A percentile compares a stretch with the other conserved stretches of the same genome.
Conservation (phyloP, 176 grass and related monocot genomes). For the Oryza rufipogon region DNA sequence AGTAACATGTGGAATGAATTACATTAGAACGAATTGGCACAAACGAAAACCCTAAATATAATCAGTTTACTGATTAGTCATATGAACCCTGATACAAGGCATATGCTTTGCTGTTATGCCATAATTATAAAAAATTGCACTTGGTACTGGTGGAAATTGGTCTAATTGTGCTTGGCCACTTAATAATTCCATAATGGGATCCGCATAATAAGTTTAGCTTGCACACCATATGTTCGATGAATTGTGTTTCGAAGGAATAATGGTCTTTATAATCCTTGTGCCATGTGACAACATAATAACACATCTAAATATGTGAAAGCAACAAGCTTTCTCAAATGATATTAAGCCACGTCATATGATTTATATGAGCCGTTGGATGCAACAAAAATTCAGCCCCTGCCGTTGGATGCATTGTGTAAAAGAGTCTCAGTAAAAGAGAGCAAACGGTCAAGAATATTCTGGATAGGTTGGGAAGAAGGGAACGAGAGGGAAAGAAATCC, state of each 20-base stretch:
- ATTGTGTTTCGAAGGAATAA: background rate
- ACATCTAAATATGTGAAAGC: background rate
- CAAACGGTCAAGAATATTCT: too few species aligned
- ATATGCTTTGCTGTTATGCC: background rate
- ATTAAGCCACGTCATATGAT: too few species aligned
- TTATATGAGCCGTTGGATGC: too few species aligned
- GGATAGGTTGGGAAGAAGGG: too few species aligned
- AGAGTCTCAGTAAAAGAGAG: too few species aligned
- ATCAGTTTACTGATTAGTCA: background rate
- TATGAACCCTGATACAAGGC: background rate
- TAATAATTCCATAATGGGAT: background rate
- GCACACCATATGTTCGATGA: constrained; percentile 2
- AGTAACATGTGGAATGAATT: background rate
- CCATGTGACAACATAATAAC: background rate
- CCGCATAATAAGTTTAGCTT: background rate
- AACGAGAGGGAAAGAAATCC: too few species aligned
- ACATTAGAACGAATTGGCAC: background rate
- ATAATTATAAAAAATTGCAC: background rate
- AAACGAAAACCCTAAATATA: background rate
- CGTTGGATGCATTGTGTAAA: too few species aligned
- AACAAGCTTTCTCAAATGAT: too few species aligned
- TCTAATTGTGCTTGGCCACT: background rate
- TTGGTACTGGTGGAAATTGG: background rate
- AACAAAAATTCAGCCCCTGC: too few species aligned
- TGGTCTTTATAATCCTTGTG: background rate